Evolutionary conservation across 306 rosid species (phyloP).

Genomic region (Pueraria montana): DNA sequence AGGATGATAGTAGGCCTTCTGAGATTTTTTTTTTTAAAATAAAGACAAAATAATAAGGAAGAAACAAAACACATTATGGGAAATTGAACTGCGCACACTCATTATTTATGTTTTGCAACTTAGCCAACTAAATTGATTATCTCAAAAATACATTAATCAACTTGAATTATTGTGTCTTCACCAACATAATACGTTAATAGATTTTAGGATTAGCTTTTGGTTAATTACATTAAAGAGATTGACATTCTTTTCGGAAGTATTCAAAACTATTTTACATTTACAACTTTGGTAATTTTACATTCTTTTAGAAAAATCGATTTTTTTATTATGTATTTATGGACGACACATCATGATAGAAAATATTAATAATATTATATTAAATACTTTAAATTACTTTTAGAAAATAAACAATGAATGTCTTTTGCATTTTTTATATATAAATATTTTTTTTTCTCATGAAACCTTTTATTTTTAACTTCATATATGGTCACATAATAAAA

Average conservation of each 20-base stretch:
- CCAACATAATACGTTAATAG: background rate
- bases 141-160: background rate
- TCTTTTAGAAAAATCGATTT: too few species aligned
- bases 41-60: too few species aligned
- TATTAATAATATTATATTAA: background rate
- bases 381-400: background rate
- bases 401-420: background rate
- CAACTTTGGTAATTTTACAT: background rate
- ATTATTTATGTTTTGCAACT: background rate
- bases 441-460: background rate
- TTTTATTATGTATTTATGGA: too few species aligned
- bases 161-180: background rate
- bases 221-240: background rate
- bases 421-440: background rate
- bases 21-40: too few species aligned
- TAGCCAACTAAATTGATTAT: background rate
- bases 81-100: too few species aligned
- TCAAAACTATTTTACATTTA: background rate
- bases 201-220: background rate
- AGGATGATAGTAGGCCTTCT: too few species aligned
- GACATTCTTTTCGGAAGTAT: background rate
- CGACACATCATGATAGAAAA: background rate
- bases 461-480: background rate
- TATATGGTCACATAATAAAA: background rate
- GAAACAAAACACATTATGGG: too few species aligned